Base-by-base conservation (phyloP, 331 rosid species). In the Malus hybrid region DNA sequence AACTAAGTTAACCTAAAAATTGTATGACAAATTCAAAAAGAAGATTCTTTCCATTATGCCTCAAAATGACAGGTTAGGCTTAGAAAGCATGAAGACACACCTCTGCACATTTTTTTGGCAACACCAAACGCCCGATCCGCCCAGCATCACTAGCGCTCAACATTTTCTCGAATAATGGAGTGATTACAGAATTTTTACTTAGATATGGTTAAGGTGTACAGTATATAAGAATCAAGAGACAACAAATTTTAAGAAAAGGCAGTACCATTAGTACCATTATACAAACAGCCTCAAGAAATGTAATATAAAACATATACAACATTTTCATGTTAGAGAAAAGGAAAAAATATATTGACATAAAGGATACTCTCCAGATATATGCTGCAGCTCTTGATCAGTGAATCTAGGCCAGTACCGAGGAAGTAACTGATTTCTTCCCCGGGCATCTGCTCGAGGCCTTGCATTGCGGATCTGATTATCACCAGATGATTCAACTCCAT, bases 71-170 rank as follows among this genome's bases (percentile, higher is more conserved):
- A 79, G 10, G 24, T 52, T 59, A 71, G 34, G 33, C 42, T 10
- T 39, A 54, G 32, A 24, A 68, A 44, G 75, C 75, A 59, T 56
- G 56, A 75, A 24, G 46, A 80, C 96, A 75, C 79, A 92, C 99
- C 99, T 95, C 99, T 3, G 99, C 99, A 86, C 99, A 95, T 84
- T 95, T 95, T 85, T 95, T 95, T 28, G 99, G 99, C 71, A 95
- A 96, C 73, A 95, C 99, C 76, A 95, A 79, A 75, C 99, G 98
- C 76, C 99, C 99, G 75, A 92, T 95, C 75, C 96, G 80, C 78
- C 99, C 99, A 84, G 97, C 99, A 88, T 95, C 99, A 88, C 99
- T 95, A 27, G 93, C 97, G 70, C 99, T 95, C 84, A 92, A 78
- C 75, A 93, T 95, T 77, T 95, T 95, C 85, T 95, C 98, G 81